Evolutionary conservation across 352 stramenopile species (phyloP), one percentile per base, ranked within the genome.

Genomic region (Thraustochytrium sp.): DNA sequence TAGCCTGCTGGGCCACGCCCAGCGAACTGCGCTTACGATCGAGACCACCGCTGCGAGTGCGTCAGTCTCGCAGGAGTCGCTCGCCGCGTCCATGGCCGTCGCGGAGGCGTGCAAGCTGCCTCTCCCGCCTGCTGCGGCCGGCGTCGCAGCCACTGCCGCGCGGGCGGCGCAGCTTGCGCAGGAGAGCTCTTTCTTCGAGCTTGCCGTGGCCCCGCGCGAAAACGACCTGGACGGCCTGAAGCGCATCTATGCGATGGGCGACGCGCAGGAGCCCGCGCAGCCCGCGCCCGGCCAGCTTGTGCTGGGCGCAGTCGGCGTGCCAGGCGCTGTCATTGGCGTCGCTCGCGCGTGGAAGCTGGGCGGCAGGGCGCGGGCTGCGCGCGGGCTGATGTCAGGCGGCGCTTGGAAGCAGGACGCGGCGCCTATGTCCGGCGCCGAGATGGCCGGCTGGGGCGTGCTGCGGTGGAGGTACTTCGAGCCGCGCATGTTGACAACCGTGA

Each of bases 401-500:
- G 26, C 42, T 21, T 72, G 59, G 59, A 72, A 72, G 8, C 59
- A 46, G 26, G 21, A 21, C 8, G 42, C 46, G 23, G 34, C 18
- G 13, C 59, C 59, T 72, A 21, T 72, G 2, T 72, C 59, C 11
- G 36, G 26, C 1, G 21, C 59, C 9, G 11, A 26, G 18, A 34
- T 76, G 31, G 9, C 16, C 4, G 51, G 26, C 16, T 82, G 74
- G 74, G 74, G 78, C 13, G 78, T 51, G 23, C 21, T 82, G 21
- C 51, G 56, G 23, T 82, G 74, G 74, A 18, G 78, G 34, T 82
- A 82, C 55, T 82, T 82, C 34, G 74, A 82, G 51, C 74, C 74
- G 18, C 74, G 74, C 8, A 48, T 76, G 31, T 9, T 82, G 8
- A 34, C 5, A 2, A 11, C 18, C 29, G 18, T 82, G 9, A 3